A percentile compares a stretch with the other conserved stretches of the same genome.
Conservation (phyloP, 495 filamentous ascomycete species). For the Filosporella fistucella region DNA sequence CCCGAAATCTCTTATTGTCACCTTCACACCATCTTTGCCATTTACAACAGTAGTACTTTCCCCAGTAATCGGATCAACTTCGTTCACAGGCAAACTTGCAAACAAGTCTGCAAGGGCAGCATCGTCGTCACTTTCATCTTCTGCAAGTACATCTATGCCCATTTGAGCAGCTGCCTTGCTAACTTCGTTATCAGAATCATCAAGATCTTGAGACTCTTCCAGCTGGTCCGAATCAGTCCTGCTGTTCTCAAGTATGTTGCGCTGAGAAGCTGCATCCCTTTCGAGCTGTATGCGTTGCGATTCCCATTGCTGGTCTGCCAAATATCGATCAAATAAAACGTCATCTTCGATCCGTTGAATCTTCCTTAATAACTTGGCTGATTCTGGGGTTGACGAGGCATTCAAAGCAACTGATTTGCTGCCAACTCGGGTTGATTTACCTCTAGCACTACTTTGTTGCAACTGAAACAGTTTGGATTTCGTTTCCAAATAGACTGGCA, state of each 20-base stretch:
- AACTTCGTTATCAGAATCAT: conserved; percentile 39
- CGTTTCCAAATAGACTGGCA: conserved; percentile 68
- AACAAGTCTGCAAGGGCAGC: conserved; percentile 53
- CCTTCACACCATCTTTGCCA: conserved; percentile 40
- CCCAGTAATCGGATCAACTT: conserved; percentile 47
- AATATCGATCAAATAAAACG: conserved; percentile 74
- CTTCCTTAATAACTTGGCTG: conserved; percentile 62
- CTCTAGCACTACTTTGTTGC: conserved; percentile 27
- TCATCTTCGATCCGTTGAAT: conserved; percentile 76
- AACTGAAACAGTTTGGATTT: conserved; percentile 69
- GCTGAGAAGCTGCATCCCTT: conserved; percentile 39
- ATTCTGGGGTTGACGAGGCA: conserved; percentile 39
- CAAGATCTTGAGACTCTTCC: conserved; percentile 20
- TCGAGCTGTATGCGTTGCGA: conserved; percentile 61
- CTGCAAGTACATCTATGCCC: conserved; percentile 43
- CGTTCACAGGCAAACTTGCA: conserved; percentile 62
- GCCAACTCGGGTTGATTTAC: neutral
- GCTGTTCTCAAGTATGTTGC: conserved; percentile 22
- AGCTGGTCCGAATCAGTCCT: conserved; percentile 24
- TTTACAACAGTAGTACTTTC: conserved; percentile 47
- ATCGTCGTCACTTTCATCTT: conserved; percentile 48
- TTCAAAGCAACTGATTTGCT: neutral
- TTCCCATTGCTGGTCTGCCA: conserved; percentile 74
- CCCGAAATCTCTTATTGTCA: conserved; percentile 77
- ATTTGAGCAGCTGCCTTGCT: conserved; percentile 45